Percentiles rank a stretch among this genome's conserved stretches.
phyloP scores from a whole-genome alignment of 148 eudicot genomes.

The Camellia japonica region DNA sequence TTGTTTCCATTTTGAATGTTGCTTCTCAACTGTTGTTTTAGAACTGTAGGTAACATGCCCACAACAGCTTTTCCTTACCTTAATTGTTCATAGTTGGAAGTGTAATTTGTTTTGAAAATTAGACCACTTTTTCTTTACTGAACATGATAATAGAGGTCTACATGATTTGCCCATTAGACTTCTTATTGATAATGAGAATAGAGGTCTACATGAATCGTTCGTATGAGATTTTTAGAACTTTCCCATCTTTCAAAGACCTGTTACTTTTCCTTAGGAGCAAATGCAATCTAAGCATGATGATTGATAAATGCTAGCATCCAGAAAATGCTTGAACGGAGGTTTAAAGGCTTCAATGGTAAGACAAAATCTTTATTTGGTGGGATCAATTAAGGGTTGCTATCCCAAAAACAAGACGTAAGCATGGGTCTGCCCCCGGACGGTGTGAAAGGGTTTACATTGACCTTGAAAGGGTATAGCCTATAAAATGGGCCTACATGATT shows the following conservation, averaged over 20 bases:
- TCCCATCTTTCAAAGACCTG: no score
- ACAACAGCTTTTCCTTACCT: background rate
- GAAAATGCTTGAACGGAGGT: background rate
- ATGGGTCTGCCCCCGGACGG: no score
- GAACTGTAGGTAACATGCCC: background rate
- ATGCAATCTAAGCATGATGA: background rate
- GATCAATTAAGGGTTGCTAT: background rate
- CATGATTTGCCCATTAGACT: no score
- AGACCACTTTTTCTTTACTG: no score
- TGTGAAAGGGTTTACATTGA: background rate
- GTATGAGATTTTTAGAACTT: no score
- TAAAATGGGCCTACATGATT: background rate
- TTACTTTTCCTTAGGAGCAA: slow-evolving; percentile 1
- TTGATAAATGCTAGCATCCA: slow-evolving; percentile 5
- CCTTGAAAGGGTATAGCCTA: background rate
- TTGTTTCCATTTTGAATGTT: slow-evolving; percentile 6
- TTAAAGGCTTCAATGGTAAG: background rate
- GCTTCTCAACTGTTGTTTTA: background rate
- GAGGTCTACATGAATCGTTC: no score
- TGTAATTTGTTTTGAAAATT: background rate
- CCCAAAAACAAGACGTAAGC: background rate
- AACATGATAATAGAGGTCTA: background rate
- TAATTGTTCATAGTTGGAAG: background rate
- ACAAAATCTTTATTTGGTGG: background rate
- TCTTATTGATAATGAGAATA: background rate